Evolutionary conservation across 495 filamentous ascomycete species (phyloP).

Genomic region (Daldinia grandis): DNA sequence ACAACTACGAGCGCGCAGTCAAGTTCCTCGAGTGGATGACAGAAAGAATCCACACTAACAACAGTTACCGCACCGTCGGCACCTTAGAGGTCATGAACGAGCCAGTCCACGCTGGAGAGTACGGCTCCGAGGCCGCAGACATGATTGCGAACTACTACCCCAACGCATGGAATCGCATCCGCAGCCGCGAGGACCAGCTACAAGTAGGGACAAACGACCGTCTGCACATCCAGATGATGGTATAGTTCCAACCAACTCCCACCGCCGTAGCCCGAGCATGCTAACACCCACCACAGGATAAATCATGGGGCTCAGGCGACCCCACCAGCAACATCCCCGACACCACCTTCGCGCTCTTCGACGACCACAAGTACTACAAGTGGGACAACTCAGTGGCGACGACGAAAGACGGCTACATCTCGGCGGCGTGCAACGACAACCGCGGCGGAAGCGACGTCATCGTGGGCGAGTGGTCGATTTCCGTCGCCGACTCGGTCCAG

Average conservation of each 20-base stretch:
- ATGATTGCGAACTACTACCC: constrained; percentile 44
- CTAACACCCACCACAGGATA: constrained; percentile 48
- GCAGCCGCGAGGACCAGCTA: constrained; percentile 32
- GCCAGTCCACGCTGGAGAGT: constrained; percentile 57
- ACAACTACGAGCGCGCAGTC: constrained; percentile 65
- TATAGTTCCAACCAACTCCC: not conserved
- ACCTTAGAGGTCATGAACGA: constrained; percentile 70
- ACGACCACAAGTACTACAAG: constrained; percentile 62
- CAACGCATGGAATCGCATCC: constrained; percentile 39
- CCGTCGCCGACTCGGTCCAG: constrained; percentile 57
- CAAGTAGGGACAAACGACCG: constrained; percentile 20
- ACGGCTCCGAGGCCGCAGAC: constrained; percentile 46
- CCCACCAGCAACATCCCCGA: constrained; percentile 39
- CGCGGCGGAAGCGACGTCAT: constrained; percentile 56
- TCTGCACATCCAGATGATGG: constrained; percentile 48
- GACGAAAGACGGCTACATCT: constrained; percentile 58
- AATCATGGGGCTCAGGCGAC: constrained; percentile 45
- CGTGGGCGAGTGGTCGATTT: constrained; percentile 67
- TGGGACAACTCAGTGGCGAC: constrained; percentile 55
- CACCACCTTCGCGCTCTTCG: constrained; percentile 40
- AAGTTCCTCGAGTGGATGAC: constrained; percentile 68
- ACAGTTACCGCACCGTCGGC: constrained; percentile 57
- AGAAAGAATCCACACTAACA: constrained; percentile 61
- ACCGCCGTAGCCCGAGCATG: not conserved
- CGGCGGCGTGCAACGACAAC: constrained; percentile 60